Evolutionary conservation across 148 eudicot species (phyloP).

Genomic region (Diospyros kaki): DNA sequence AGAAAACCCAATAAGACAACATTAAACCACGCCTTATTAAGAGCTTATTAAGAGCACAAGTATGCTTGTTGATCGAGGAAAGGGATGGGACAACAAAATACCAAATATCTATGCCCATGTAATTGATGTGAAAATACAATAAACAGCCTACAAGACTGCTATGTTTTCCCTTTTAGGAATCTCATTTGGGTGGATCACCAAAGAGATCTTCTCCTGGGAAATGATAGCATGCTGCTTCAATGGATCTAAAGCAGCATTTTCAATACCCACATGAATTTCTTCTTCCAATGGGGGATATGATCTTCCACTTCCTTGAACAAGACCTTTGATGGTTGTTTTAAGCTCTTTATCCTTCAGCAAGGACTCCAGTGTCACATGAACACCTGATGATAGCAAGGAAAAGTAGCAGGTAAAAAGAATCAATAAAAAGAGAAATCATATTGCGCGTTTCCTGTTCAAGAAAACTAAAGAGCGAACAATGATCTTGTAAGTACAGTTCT

Average conservation of each 20-base stretch:
- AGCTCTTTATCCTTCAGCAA: conserved; percentile 69
- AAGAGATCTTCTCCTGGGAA: conserved; percentile 17
- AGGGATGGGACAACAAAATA: no score
- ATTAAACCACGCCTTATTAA: no score
- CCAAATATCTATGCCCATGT: background rate
- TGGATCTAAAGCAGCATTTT: conserved; percentile 6
- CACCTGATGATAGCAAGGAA: conserved; percentile 32
- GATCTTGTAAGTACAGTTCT: no score
- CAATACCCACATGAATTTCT: conserved; percentile 19
- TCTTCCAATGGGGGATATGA: conserved; percentile 44
- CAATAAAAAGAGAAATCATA: background rate
- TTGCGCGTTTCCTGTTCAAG: no score
- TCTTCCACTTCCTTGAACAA: conserved; percentile 70
- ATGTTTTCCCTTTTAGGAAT: conserved; percentile 17
- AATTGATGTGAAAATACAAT: background rate
- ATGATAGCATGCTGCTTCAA: conserved; percentile 11
- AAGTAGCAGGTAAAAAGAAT: background rate
- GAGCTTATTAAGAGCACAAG: no score
- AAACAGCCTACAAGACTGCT: conserved; percentile 15
- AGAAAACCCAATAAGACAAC: no score
- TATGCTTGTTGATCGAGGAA: no score
- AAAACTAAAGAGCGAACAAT: no score
- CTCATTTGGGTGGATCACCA: conserved; percentile 13
- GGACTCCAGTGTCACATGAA: conserved; percentile 75
- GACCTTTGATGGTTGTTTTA: conserved; percentile 57